phyloP scores from a whole-genome alignment of 129 eudicot species.

The Glebionis coronaria region DNA sequence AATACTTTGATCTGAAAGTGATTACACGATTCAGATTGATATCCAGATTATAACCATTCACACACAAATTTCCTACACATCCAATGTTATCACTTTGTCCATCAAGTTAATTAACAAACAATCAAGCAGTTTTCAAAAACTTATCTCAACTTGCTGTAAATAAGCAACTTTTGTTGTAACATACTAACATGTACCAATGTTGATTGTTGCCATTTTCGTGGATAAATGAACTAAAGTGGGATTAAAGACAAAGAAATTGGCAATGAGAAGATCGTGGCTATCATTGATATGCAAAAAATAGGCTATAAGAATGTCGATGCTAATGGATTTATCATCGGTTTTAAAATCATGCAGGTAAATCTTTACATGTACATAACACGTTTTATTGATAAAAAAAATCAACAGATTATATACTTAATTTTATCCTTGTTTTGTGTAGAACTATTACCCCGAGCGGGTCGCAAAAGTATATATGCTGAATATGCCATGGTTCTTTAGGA shows the following conservation, averaged over 20 bases:
- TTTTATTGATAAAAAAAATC: no score
- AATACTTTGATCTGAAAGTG: no score
- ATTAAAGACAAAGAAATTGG: conserved; percentile 42
- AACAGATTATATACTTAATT: no score
- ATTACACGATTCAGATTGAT: no score
- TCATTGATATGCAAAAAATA: conserved; percentile 38
- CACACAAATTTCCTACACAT: no score
- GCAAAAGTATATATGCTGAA: conserved; percentile 36
- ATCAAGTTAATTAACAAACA: no score
- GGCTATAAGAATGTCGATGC: conserved; percentile 39
- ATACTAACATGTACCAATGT: neutral
- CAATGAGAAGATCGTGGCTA: conserved; percentile 38
- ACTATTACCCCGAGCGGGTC: conserved; percentile 47
- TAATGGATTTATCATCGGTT: conserved; percentile 40
- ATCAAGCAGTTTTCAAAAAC: no score
- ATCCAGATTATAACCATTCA: no score
- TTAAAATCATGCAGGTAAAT: conserved; percentile 51
- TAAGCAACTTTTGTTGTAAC: neutral
- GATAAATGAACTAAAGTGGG: conserved; percentile 15
- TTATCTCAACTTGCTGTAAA: neutral
- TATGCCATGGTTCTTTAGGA: conserved; percentile 46
- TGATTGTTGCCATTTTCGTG: neutral
- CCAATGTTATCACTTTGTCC: no score
- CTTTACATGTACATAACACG: no score
- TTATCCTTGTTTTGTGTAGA: conserved; percentile 15